Evolutionary conservation across 2,329 filamentous ascomycete species (phyloP), one percentile per base, ranked within the genome.

Genomic region (Nemania bipapillata): DNA sequence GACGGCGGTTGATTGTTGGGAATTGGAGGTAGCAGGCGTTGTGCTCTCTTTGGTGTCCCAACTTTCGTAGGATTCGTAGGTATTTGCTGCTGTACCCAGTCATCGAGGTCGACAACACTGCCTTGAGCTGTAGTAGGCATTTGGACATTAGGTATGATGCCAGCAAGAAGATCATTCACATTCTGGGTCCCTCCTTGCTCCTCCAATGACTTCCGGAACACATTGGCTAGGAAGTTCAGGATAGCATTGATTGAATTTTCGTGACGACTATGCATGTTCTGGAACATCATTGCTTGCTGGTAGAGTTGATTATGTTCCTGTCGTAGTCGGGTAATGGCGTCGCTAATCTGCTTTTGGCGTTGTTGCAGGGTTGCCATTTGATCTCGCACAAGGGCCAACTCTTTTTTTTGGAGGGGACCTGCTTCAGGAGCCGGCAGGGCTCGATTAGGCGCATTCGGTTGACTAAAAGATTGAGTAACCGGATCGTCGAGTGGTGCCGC

Each of bases 201-300:
- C 78, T 97, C 94, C 57, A 99, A 83, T 71, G 93, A 97, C 76
- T 96, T 91, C 71, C 97, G 92, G 81, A 98, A 99, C 49, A 99
- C 95, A 12, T 96, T 98, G 53, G 95, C 96, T 22, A 99, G 86
- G 80, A 99, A 98, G 57, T 94, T 97, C 49, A 99, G 86, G 70
- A 99, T 98, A n/a, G 95, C 95, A 77, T 97, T 98, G 81, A 99
- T 98, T 0, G 95, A 97, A 78, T 95, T 97, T 78, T 99, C 96
- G 77, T 99, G 96, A n/a, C 96, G 90, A 74, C 95, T 94, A 77
- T 98, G 95, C 77, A 97, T 89, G 67, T 89, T 92, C 80, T 98
- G 94, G 78, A 97, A 97, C 66, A 92, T 90, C 52, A 92, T 87
- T 0, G 95, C 94, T 80, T 97, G 94, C 64, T 92, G 91, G 76